phyloP scores from a whole-genome alignment of 352 stramenopile genomes.

The Thraustochytrium aureum region DNA sequence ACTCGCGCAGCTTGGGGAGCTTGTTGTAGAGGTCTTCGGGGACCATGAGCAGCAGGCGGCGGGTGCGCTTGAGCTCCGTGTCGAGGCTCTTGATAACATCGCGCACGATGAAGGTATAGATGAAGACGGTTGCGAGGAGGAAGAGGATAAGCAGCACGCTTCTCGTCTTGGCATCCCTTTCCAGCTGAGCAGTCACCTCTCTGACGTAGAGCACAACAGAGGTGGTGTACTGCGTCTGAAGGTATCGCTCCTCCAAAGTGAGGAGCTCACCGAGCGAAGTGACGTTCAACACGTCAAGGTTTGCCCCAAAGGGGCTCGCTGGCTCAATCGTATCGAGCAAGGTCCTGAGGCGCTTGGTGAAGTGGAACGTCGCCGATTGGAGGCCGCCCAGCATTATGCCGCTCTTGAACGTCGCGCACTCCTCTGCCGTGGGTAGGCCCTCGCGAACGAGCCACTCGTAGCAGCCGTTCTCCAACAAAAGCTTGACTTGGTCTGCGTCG shows the following conservation, averaged over 20 bases:
- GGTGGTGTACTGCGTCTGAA: conserved; percentile 31
- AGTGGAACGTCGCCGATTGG: conserved; percentile 1
- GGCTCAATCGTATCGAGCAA: neutral
- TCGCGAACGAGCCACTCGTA: neutral
- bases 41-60: conserved; percentile 36
- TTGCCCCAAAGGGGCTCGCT: too few species aligned
- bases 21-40: conserved; percentile 39
- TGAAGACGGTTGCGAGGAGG: neutral
- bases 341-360: neutral
- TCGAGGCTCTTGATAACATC: conserved; percentile 17
- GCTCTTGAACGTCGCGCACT: neutral
- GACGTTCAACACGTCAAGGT: too few species aligned
- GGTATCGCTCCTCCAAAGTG: conserved; percentile 3
- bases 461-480: conserved; percentile 21
- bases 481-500: neutral
- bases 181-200: conserved; percentile 11
- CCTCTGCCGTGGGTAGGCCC: neutral
- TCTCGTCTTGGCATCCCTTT: neutral
- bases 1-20: conserved; percentile 16
- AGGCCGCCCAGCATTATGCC: conserved; percentile 3
- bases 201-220: conserved; percentile 28
- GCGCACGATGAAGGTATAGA: conserved; percentile 26
- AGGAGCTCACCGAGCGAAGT: neutral
- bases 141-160: neutral
- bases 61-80: conserved; percentile 38